Percentiles rank a stretch among this genome's conserved stretches.
These are phyloP conservation scores for Schoenoplectus triqueter DNA, from an alignment of 202 grass and related monocot genomes.

Conservation along the genomic window DNA sequence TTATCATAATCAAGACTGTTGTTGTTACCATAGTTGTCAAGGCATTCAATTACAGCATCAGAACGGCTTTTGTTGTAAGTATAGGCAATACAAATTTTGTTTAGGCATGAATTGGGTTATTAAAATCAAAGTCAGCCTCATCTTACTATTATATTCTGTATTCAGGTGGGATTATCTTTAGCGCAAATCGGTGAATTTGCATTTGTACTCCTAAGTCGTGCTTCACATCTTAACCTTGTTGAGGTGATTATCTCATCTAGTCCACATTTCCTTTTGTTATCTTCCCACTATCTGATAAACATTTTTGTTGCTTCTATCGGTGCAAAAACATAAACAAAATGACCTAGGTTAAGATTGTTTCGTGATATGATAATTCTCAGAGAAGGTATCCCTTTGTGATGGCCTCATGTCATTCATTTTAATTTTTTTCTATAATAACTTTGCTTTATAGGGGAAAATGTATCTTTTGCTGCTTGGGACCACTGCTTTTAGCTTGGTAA, in stretches of 20 bases:
- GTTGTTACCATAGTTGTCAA: constrained; percentile 78
- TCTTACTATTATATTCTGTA: constrained; percentile 45
- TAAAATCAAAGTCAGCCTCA: constrained; percentile 28
- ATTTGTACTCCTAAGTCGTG: constrained; percentile 91
- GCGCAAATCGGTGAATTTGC: constrained; percentile 99
- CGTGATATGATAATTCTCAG: neutral
- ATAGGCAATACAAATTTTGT: constrained; percentile 6
- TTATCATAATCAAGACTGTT: constrained; percentile 87
- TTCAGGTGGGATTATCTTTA: constrained; percentile 91
- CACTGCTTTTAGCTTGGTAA: constrained; percentile 95
- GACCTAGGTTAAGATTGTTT: constrained; percentile 1
- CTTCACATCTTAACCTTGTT: constrained; percentile 93
- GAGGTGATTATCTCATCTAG: constrained; percentile 55
- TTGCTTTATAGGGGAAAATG: constrained; percentile 83
- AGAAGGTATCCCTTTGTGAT: neutral
- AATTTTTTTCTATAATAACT: constrained; percentile 20
- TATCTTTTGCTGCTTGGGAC: constrained; percentile 96
- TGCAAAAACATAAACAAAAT: neutral
- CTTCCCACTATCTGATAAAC: constrained; percentile 11
- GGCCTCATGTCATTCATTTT: neutral
- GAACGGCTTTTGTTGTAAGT: constrained; percentile 95
- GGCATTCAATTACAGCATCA: constrained; percentile 87
- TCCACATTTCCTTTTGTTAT: constrained; percentile 13
- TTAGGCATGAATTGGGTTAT: constrained; percentile 26
- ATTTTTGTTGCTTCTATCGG: neutral